Percentiles rank a stretch among this genome's conserved stretches.
Evolutionary conservation across 805 yeast species (phyloP).

Genomic region (Barnettozyma populi): DNA sequence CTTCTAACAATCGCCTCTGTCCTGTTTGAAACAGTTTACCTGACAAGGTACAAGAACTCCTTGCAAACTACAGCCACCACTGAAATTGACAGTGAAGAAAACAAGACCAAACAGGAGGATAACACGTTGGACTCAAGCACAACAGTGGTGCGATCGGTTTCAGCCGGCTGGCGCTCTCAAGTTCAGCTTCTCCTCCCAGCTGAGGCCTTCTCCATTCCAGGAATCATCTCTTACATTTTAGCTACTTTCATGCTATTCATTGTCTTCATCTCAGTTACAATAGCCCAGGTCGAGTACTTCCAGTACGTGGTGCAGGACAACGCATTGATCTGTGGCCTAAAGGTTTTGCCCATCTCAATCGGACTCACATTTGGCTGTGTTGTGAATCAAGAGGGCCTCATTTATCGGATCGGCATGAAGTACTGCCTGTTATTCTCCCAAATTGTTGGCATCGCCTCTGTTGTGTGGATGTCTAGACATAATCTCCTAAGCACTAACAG

Average conservation of each 20-base stretch:
- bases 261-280: slow-evolving; percentile 18
- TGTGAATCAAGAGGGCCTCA: slow-evolving; percentile 19
- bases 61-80: background rate
- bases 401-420: slow-evolving; percentile 22
- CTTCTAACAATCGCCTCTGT: slow-evolving; percentile 25
- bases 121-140: background rate
- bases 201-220: slow-evolving; percentile 23
- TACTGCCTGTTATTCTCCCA: slow-evolving; percentile 13
- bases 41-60: slow-evolving; percentile 13
- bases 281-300: slow-evolving; percentile 24
- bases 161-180: slow-evolving; percentile 12
- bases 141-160: background rate
- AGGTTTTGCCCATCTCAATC: slow-evolving; percentile 29
- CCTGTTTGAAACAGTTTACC: slow-evolving; percentile 28
- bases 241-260: slow-evolving; percentile 20
- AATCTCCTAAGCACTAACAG: slow-evolving; percentile 11
- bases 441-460: slow-evolving; percentile 14
- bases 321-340: slow-evolving; percentile 33
- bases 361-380: slow-evolving; percentile 28
- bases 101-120: background rate
- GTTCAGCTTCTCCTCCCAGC: slow-evolving; percentile 26
- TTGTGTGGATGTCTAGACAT: slow-evolving; percentile 24
- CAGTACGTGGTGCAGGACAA: slow-evolving; percentile 24
- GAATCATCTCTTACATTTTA: slow-evolving; percentile 22
- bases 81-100: too few species aligned